Conservation (phyloP, 176 grass and related monocot species). For the bread wheat (Triticum aestivum) region DNA sequence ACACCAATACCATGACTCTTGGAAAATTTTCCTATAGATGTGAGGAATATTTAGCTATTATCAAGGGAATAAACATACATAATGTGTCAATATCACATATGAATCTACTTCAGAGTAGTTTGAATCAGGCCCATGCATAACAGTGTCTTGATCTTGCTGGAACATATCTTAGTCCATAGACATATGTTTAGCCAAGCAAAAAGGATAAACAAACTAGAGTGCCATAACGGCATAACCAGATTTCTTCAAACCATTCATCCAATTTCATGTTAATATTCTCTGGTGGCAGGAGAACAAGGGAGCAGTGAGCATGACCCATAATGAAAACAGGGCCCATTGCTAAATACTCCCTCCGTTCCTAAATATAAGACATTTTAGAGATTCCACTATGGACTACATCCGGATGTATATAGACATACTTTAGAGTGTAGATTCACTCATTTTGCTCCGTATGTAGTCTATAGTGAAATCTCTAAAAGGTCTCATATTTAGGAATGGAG, state of each 20-base stretch:
- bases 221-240: neutral
- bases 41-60: slow-evolving; percentile 17
- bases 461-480: too few species aligned
- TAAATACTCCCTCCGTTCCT: neutral
- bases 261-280: slow-evolving; percentile 18
- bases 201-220: neutral
- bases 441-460: too few species aligned
- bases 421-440: too few species aligned
- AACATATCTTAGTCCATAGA: neutral
- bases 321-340: neutral
- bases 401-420: too few species aligned
- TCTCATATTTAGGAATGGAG: too few species aligned
- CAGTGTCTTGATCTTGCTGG: neutral
- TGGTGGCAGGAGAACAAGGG: slow-evolving; percentile 16
- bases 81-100: neutral
- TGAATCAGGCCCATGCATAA: slow-evolving; percentile 10
- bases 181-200: slow-evolving; percentile 7
- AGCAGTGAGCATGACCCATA: neutral
- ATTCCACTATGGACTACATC: too few species aligned
- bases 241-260: neutral
- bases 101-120: slow-evolving; percentile 13
- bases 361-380: too few species aligned
- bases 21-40: slow-evolving; percentile 77
- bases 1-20: slow-evolving; percentile 93
- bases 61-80: slow-evolving; percentile 17